These are phyloP conservation scores for Tulasnella sp. DNA, from an alignment of 768 basidiomycete genomes.

Conservation along the genomic window DNA sequence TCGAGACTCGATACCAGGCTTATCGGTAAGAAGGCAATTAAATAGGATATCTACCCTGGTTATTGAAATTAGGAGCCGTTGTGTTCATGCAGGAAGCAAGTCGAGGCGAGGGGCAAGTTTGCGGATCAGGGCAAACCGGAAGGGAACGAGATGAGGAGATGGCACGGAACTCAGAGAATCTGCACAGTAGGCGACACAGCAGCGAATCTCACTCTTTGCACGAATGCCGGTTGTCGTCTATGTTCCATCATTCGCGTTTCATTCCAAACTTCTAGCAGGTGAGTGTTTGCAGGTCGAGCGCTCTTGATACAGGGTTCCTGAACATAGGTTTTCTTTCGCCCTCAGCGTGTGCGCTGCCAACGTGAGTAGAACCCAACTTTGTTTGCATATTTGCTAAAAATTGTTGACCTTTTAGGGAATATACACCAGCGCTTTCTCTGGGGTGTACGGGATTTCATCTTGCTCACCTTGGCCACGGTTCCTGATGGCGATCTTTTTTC, in stretches of 20 bases:
- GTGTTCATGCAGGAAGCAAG: background rate
- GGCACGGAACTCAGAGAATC: conserved; percentile 14
- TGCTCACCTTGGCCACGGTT: conserved; percentile 33
- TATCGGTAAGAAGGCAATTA: background rate
- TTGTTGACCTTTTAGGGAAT: background rate
- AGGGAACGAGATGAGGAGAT: conserved; percentile 15
- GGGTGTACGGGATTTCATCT: conserved; percentile 45
- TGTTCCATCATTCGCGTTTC: conserved; percentile 16
- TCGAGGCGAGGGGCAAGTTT: conserved; percentile 6
- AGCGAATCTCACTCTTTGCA: background rate
- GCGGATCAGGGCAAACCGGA: conserved; percentile 10
- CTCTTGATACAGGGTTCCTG: background rate
- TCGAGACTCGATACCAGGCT: background rate
- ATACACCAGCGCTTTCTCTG: background rate
- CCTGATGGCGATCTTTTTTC: background rate
- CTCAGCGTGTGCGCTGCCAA: background rate
- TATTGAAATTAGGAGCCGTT: background rate
- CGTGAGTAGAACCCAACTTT: background rate
- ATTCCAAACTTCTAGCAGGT: conserved; percentile 11
- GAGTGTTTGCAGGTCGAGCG: background rate
- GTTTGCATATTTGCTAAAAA: conserved; percentile 19
- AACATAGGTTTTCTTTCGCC: no score
- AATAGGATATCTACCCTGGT: background rate
- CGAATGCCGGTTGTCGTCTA: background rate
- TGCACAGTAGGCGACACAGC: conserved; percentile 13